Evolutionary conservation across 805 yeast genomes (phyloP).

Genomic region (Lipomyces sp.): DNA sequence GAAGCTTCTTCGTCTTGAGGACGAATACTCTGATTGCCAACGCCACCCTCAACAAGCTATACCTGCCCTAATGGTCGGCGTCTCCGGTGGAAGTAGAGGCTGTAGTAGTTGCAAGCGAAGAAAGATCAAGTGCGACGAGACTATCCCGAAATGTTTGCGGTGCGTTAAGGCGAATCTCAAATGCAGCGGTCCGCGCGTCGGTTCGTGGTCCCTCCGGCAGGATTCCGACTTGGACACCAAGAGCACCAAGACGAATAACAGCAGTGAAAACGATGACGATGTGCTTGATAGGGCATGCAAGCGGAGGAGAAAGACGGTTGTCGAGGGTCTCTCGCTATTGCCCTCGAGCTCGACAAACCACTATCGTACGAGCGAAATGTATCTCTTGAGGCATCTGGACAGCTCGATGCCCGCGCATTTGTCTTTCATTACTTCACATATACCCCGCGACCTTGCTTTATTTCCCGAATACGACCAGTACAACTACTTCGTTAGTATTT

Average conservation of each 20-base stretch:
- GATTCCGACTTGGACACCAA: neutral
- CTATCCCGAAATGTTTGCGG: constrained; percentile 16
- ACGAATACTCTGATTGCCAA: too few relatives aligned
- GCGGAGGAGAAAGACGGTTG: too few relatives aligned
- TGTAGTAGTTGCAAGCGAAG: constrained; percentile 19
- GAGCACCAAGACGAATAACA: too few relatives aligned
- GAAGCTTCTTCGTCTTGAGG: too few relatives aligned
- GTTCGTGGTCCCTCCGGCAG: constrained; percentile 9
- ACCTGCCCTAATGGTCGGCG: constrained; percentile 30
- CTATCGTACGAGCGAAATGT: too few relatives aligned
- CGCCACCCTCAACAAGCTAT: too few relatives aligned
- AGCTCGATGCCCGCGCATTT: neutral
- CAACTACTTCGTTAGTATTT: constrained; percentile 11
- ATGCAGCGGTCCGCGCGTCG: constrained; percentile 16
- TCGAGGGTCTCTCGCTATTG: too few relatives aligned
- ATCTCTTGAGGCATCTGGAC: too few relatives aligned
- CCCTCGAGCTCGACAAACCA: too few relatives aligned
- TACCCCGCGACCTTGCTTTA: constrained; percentile 8
- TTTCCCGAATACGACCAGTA: constrained; percentile 20
- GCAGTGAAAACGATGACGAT: too few relatives aligned
- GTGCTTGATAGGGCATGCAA: too few relatives aligned
- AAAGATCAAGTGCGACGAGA: constrained; percentile 26
- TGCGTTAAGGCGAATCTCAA: constrained; percentile 12
- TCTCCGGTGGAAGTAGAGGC: constrained; percentile 28
- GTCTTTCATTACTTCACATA: neutral